A percentile compares a stretch with the other conserved stretches of the same genome.
phyloP scores from a whole-genome alignment of 2,329 filamentous ascomycete species.

The Alternaria ethzedia region DNA sequence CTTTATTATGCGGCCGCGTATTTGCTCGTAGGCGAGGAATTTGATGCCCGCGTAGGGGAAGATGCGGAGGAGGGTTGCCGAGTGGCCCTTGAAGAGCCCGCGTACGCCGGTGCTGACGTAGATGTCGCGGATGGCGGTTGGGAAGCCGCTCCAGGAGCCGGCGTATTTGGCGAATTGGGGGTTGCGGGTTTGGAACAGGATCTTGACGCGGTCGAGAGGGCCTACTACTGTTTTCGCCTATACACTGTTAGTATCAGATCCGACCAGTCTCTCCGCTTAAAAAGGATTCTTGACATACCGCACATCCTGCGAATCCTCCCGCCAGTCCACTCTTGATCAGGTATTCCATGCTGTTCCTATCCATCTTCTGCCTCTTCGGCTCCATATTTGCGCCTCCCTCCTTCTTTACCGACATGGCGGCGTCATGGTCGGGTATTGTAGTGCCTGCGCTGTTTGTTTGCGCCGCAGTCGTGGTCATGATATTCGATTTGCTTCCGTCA shows the following conservation, averaged over 20 bases:
- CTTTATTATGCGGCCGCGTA: conserved; percentile 79
- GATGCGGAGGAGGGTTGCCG: conserved; percentile 89
- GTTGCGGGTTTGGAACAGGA: conserved; percentile 95
- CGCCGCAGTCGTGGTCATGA: conserved; percentile 43
- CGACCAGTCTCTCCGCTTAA: not conserved
- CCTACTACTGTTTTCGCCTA: conserved; percentile 96
- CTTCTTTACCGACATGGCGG: conserved; percentile 52
- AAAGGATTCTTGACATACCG: conserved; percentile 62
- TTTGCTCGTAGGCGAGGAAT: conserved; percentile 97
- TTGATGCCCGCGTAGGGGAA: conserved; percentile 99
- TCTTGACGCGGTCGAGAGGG: conserved; percentile 96
- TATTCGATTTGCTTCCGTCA: conserved; percentile 36
- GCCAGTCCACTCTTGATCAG: conserved; percentile 82
- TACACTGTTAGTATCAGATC: conserved; percentile 14
- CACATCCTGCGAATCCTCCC: conserved; percentile 89
- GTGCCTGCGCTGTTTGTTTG: conserved; percentile 25
- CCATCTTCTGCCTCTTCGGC: conserved; percentile 49
- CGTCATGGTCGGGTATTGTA: conserved; percentile 56
- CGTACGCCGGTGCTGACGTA: conserved; percentile 73
- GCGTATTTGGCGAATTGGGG: conserved; percentile 94
- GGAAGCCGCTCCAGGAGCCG: conserved; percentile 84
- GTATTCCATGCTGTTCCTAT: conserved; percentile 83
- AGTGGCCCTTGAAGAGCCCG: conserved; percentile 92
- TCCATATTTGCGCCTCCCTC: conserved; percentile 3
- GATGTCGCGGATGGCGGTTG: conserved; percentile 83